Conservation (phyloP, 306 rosid genomes). For the Hippophae rhamnoides region DNA sequence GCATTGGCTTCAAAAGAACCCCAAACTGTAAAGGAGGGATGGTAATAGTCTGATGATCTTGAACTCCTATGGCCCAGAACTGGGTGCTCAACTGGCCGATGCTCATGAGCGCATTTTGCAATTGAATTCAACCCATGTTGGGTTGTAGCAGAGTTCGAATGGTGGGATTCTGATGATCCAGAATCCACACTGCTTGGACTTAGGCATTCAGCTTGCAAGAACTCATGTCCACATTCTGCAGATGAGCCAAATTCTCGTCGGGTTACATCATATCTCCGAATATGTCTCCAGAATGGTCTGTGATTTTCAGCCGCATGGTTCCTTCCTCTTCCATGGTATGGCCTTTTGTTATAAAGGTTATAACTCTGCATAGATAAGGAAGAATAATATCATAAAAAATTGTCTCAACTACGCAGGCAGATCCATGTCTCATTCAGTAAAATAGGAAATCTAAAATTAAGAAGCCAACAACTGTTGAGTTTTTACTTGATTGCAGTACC, state of each 20-base stretch:
- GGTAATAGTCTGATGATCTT: conserved; percentile 35
- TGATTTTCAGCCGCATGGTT: conserved; percentile 30
- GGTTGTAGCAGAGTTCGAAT: conserved; percentile 29
- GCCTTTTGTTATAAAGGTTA: conserved; percentile 37
- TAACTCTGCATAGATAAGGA: conserved; percentile 39
- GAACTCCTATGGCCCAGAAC: conserved; percentile 29
- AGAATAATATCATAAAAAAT: not conserved
- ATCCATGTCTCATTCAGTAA: no score
- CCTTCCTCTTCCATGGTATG: conserved; percentile 42
- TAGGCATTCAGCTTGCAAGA: conserved; percentile 45
- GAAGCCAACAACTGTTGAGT: no score
- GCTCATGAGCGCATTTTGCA: conserved; percentile 31
- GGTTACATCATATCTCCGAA: conserved; percentile 29
- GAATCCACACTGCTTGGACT: conserved; percentile 28
- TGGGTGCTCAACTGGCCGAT: conserved; percentile 45
- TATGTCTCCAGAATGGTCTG: conserved; percentile 33
- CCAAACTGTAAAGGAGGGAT: conserved; percentile 31
- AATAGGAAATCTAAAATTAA: no score
- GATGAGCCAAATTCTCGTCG: conserved; percentile 31
- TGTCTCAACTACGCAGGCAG: not conserved
- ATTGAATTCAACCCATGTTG: conserved; percentile 30
- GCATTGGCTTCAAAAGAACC: conserved; percentile 29
- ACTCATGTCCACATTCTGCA: conserved; percentile 32
- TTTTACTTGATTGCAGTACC: not conserved
- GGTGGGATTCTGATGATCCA: conserved; percentile 30